Conservation (phyloP, 306 rosid species). For the Canavalia gladiata region DNA sequence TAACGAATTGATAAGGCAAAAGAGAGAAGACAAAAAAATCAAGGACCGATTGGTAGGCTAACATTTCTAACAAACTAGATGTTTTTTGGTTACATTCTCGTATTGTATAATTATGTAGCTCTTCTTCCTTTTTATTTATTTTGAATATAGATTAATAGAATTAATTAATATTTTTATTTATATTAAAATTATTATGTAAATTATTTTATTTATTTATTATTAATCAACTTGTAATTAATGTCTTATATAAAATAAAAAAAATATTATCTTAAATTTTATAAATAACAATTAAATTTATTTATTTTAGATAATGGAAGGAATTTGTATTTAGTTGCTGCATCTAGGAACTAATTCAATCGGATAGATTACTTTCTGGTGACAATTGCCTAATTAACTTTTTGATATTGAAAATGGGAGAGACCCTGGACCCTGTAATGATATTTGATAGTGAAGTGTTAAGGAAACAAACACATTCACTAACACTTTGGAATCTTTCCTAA, state of each 20-base stretch:
- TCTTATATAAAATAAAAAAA: no score
- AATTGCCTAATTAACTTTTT: slow-evolving; percentile 5
- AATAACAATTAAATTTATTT: no score
- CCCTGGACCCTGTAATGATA: background rate
- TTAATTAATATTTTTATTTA: no score
- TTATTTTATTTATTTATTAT: no score
- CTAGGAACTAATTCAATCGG: background rate
- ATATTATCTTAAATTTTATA: no score
- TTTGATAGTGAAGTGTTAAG: background rate
- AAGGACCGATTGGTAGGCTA: background rate
- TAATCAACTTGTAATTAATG: no score
- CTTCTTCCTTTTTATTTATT: no score
- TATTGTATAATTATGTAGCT: no score
- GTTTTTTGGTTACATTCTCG: background rate
- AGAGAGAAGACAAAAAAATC: background rate
- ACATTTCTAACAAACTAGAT: background rate
- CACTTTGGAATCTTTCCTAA: background rate
- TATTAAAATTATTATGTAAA: no score
- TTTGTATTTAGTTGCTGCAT: background rate
- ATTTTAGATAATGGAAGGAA: no score
- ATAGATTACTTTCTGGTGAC: background rate
- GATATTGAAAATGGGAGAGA: background rate
- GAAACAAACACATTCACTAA: background rate
- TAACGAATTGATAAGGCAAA: background rate
- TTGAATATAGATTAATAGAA: no score